A percentile compares a stretch with the other conserved stretches of the same genome.
Conservation (phyloP, 2,329 filamentous ascomycete species). For the Cladophialophora carrionii region DNA sequence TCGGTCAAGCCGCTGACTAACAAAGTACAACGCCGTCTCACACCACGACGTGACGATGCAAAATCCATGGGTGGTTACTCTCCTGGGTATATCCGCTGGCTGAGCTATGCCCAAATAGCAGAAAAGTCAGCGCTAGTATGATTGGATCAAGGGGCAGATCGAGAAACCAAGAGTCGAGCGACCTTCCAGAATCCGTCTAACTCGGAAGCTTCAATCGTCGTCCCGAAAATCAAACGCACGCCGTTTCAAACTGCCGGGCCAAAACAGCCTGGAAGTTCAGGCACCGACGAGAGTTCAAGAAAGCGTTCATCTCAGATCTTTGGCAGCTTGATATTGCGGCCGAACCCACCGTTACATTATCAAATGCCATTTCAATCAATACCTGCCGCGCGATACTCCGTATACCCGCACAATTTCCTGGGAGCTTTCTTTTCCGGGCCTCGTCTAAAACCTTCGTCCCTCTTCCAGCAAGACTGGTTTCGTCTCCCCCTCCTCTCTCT, state of each 20-base stretch:
- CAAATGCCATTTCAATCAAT: not conserved
- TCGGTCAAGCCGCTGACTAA: slow-evolving; percentile 10
- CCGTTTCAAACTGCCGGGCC: not conserved
- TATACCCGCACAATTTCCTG: not conserved
- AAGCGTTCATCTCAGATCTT: not conserved
- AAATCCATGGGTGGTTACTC: not conserved
- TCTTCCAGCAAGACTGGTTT: not conserved
- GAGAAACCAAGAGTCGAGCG: slow-evolving; percentile 5
- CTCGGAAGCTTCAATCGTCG: slow-evolving; percentile 11
- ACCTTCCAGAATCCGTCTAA: slow-evolving; percentile 4
- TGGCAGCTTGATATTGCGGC: not conserved
- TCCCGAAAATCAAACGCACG: not conserved
- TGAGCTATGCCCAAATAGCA: slow-evolving; percentile 11
- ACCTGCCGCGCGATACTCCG: not conserved
- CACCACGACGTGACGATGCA: not conserved
- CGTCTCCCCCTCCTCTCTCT: not conserved
- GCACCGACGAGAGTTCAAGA: not conserved
- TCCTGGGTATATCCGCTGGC: not conserved
- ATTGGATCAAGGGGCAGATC: slow-evolving; percentile 14
- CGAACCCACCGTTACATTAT: not conserved
- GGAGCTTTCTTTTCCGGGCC: not conserved
- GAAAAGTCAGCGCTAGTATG: slow-evolving; percentile 15
- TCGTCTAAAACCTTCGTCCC: not conserved
- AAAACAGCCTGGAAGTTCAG: slow-evolving; percentile 3
- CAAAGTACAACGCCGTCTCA: not conserved